These are phyloP conservation scores for Aquilaria sinensis DNA, from an alignment of 345 rosid species.

Conservation along the genomic window DNA sequence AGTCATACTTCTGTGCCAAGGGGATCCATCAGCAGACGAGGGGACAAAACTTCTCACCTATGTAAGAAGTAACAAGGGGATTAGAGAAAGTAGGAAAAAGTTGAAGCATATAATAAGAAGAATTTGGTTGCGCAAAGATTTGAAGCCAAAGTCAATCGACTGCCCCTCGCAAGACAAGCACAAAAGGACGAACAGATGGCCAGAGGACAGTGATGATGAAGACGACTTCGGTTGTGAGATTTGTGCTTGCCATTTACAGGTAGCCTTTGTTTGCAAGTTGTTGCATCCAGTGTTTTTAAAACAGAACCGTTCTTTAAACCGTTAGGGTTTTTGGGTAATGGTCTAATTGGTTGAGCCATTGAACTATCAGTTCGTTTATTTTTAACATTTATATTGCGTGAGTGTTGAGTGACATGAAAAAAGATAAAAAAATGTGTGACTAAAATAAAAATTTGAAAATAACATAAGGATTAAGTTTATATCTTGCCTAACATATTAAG, in stretches of 20 bases:
- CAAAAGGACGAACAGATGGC: slow-evolving; percentile 7
- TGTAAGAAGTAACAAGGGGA: not conserved
- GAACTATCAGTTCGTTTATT: no score
- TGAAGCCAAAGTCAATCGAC: not conserved
- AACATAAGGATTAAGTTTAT: no score
- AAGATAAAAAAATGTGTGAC: no score
- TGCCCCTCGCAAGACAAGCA: slow-evolving; percentile 4
- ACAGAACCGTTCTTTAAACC: no score
- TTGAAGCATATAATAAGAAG: not conserved
- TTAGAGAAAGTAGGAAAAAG: slow-evolving; percentile 7
- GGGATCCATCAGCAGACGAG: not conserved
- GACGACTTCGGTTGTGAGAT: slow-evolving; percentile 8
- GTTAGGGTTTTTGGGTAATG: no score
- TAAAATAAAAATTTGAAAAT: no score
- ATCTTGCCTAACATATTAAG: no score
- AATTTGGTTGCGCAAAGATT: slow-evolving; percentile 6
- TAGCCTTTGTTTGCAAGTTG: slow-evolving; percentile 4
- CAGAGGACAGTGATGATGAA: not conserved
- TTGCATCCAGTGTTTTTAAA: not conserved
- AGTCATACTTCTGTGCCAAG: not conserved
- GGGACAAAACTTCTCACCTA: slow-evolving; percentile 1
- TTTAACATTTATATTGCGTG: no score
- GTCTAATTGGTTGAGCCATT: no score
- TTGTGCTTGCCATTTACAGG: slow-evolving; percentile 9
- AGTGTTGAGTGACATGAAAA: no score